These are phyloP conservation scores for Saccharomyces hybrid DNA, from an alignment of 1,139 yeast species.

Conservation along the genomic window DNA sequence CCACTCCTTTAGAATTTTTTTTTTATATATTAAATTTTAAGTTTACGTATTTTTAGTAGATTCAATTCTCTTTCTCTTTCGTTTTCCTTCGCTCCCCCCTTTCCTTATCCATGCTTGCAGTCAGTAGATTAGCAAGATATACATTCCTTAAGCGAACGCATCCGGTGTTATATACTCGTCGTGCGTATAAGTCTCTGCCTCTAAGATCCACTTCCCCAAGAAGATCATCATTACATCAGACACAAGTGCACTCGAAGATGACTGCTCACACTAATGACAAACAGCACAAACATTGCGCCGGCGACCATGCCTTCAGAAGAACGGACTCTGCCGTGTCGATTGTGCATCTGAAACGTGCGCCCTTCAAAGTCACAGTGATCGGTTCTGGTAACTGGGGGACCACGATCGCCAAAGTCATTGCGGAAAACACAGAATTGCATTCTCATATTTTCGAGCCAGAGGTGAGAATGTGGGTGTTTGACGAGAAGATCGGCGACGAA, in stretches of 20 bases:
- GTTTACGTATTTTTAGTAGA: not conserved
- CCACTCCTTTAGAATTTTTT: not conserved
- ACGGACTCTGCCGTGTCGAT: too few relatives aligned
- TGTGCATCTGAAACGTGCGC: too few relatives aligned
- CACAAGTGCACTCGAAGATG: not conserved
- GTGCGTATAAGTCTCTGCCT: not conserved
- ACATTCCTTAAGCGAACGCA: slow-evolving; percentile 1
- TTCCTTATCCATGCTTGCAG: not conserved
- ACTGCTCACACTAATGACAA: not conserved
- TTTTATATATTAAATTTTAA: not conserved
- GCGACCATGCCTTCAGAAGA: not conserved
- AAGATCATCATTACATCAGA: not conserved
- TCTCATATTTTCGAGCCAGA: too few relatives aligned
- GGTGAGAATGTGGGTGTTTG: too few relatives aligned
- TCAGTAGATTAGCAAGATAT: not conserved
- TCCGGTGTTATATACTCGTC: not conserved
- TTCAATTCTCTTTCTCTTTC: not conserved
- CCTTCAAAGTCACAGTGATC: too few relatives aligned
- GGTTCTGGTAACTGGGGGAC: too few relatives aligned
- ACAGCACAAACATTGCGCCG: not conserved
- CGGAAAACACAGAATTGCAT: too few relatives aligned
- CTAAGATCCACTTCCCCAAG: not conserved
- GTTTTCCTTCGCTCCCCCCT: not conserved
- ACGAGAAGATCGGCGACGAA: too few relatives aligned
- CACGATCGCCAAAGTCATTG: too few relatives aligned